Percentiles rank a stretch among this genome's conserved stretches.
Conservation (phyloP, 805 yeast species). For the Ogataea pilisensis region DNA sequence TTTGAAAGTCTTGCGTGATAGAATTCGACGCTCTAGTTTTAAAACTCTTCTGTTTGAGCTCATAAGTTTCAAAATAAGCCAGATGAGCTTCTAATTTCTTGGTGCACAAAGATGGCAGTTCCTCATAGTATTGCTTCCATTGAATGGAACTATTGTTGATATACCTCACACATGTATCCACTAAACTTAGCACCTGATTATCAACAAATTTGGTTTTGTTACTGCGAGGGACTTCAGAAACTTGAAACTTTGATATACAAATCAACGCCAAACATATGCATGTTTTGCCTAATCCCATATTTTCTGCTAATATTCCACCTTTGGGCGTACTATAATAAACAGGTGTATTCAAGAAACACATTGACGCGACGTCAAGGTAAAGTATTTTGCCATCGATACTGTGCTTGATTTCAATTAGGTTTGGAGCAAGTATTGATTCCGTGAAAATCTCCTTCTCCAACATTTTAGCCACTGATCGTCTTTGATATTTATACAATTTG, state of each 20-base stretch:
- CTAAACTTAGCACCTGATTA: conserved; percentile 25
- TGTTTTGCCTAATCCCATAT: conserved; percentile 68
- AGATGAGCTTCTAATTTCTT: conserved; percentile 34
- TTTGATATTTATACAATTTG: conserved; percentile 52
- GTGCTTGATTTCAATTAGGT: conserved; percentile 7
- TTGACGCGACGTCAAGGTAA: conserved; percentile 36
- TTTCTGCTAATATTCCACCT: conserved; percentile 64
- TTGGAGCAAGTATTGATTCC: conserved; percentile 21
- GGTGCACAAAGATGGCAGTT: conserved; percentile 42
- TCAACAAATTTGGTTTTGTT: conserved; percentile 13
- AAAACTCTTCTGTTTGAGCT: conserved; percentile 5
- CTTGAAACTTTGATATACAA: conserved; percentile 50
- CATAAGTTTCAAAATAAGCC: conserved; percentile 39
- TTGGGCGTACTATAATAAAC: conserved; percentile 44
- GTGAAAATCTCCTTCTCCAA: conserved; percentile 43
- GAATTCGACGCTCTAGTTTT: conserved; percentile 14
- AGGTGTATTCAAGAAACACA: conserved; percentile 34
- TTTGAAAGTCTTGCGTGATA: conserved; percentile 1
- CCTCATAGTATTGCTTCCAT: conserved; percentile 47
- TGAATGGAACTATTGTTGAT: conserved; percentile 49
- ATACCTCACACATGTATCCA: conserved; percentile 38
- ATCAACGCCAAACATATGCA: conserved; percentile 55
- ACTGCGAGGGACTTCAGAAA: conserved; percentile 41
- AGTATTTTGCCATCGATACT: not conserved
- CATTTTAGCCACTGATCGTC: conserved; percentile 60